Conservation (phyloP, 2,329 filamentous ascomycete species). For the Colletotrichum australisinense region DNA sequence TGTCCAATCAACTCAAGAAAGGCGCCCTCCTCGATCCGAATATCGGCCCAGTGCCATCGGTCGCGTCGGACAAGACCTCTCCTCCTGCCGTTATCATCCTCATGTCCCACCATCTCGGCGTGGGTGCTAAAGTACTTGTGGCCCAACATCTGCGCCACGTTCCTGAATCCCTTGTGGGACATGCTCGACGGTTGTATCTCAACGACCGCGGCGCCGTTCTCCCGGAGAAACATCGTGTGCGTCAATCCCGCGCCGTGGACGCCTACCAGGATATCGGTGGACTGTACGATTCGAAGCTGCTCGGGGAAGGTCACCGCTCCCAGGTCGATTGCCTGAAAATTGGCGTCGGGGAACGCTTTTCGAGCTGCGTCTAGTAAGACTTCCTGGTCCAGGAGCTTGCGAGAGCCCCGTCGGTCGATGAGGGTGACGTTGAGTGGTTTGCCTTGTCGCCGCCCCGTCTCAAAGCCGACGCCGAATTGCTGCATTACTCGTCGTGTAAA, state of each 20-base stretch:
- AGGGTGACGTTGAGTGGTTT: slow-evolving; percentile 45
- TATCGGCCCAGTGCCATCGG: too few species aligned
- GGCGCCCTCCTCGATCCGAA: too few species aligned
- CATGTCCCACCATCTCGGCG: slow-evolving; percentile 35
- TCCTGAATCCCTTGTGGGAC: slow-evolving; percentile 52
- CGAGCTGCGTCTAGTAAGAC: neutral
- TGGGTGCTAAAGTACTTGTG: slow-evolving; percentile 51
- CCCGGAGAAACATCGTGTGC: slow-evolving; percentile 53
- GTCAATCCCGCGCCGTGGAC: slow-evolving; percentile 57
- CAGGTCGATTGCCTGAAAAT: slow-evolving; percentile 48
- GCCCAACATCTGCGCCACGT: slow-evolving; percentile 51
- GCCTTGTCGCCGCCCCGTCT: neutral
- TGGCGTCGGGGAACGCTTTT: slow-evolving; percentile 39
- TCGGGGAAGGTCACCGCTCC: slow-evolving; percentile 48
- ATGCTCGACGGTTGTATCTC: slow-evolving; percentile 54
- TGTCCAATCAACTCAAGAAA: too few species aligned
- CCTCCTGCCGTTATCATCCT: neutral
- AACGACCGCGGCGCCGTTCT: slow-evolving; percentile 47
- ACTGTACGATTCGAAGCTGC: slow-evolving; percentile 48
- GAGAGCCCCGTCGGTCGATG: slow-evolving; percentile 46
- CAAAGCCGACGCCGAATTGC: neutral
- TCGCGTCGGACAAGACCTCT: neutral
- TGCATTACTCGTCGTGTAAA: neutral
- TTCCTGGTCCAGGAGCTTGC: slow-evolving; percentile 45
- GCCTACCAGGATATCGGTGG: slow-evolving; percentile 55